These are phyloP conservation scores for Solanum hybrid DNA, from an alignment of 305 asterid species.

Conservation along the genomic window DNA sequence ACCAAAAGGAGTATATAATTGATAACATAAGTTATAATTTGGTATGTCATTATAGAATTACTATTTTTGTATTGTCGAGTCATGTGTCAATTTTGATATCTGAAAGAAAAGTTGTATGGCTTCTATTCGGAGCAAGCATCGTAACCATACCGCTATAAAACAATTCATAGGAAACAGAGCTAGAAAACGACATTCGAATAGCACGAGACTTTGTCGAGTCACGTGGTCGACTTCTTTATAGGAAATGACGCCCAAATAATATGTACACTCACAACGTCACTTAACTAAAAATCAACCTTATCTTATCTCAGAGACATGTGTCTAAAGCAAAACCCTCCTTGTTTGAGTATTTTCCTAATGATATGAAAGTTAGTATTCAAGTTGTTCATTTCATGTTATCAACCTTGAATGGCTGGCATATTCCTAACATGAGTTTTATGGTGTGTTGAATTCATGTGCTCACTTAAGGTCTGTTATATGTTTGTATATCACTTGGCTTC, in stretches of 20 bases:
- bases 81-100: background rate
- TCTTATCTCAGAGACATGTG: background rate
- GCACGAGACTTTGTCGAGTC: background rate
- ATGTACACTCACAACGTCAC: background rate
- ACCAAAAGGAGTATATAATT: background rate
- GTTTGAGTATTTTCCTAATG: background rate
- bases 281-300: background rate
- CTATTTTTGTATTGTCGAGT: background rate
- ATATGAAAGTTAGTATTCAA: background rate
- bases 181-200: background rate
- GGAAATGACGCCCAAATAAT: background rate
- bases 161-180: background rate
- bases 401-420: background rate
- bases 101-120: background rate
- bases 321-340: background rate
- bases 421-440: background rate
- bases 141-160: background rate
- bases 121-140: background rate
- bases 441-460: background rate
- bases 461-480: background rate
- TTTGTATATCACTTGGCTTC: background rate
- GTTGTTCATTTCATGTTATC: background rate
- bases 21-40: background rate
- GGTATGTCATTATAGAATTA: background rate
- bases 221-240: background rate